Percentiles rank a stretch among this genome's conserved stretches.
These are phyloP conservation scores for Paecilomyces dactylethromorphus DNA, from an alignment of 2,329 filamentous ascomycete genomes.

Conservation along the genomic window DNA sequence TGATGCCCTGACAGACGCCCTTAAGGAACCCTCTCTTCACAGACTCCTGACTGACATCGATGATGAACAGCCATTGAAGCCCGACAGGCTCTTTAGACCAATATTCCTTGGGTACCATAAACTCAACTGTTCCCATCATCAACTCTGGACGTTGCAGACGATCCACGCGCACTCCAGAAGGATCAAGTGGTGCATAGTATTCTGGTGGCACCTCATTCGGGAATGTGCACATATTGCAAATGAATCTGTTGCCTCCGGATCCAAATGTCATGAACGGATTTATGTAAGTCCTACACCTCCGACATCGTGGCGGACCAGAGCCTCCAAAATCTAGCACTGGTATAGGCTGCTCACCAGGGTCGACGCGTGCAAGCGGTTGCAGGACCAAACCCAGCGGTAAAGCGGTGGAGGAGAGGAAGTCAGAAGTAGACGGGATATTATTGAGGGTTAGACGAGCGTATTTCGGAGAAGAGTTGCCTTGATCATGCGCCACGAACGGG, in stretches of 20 bases:
- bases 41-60: constrained; percentile 89
- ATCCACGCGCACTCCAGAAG: constrained; percentile 79
- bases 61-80: constrained; percentile 79
- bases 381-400: constrained; percentile 81
- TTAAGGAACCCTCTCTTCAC: constrained; percentile 86
- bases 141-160: constrained; percentile 84
- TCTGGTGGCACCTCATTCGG: constrained; percentile 89
- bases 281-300: constrained; percentile 90
- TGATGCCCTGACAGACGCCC: constrained; percentile 82
- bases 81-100: constrained; percentile 93
- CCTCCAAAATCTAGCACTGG: constrained; percentile 96
- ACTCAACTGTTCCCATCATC: constrained; percentile 87
- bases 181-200: constrained; percentile 88
- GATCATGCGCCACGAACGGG: constrained; percentile 89
- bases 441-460: constrained; percentile 87
- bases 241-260: constrained; percentile 88
- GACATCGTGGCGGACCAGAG: constrained; percentile 78
- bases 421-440: constrained; percentile 77
- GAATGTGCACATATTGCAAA: constrained; percentile 97
- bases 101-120: constrained; percentile 95
- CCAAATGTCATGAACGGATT: constrained; percentile 99
- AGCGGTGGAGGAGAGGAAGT: constrained; percentile 72
- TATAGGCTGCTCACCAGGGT: constrained; percentile 77
- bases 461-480: constrained; percentile 94
- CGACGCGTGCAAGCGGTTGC: constrained; percentile 77